phyloP scores from a whole-genome alignment of 2,329 filamentous ascomycete species.

The Rasamsonia emersonii region DNA sequence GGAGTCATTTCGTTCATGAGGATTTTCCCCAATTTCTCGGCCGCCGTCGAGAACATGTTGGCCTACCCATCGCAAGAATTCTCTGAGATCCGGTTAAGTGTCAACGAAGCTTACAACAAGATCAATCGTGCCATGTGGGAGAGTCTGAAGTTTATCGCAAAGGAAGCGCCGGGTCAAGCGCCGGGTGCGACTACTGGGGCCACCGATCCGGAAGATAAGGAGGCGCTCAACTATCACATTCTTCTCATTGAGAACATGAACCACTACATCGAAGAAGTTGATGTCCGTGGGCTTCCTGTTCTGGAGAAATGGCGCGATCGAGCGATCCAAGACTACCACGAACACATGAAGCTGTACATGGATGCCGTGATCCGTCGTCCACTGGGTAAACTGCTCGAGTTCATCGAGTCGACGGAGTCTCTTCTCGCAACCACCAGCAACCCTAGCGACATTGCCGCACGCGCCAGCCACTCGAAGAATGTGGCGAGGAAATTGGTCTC shows the following conservation, averaged over 20 bases:
- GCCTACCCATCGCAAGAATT: conserved; percentile 42
- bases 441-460: conserved; percentile 57
- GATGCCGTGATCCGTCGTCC: conserved; percentile 81
- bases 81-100: conserved; percentile 62
- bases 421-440: conserved; percentile 51
- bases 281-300: conserved; percentile 62
- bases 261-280: conserved; percentile 88
- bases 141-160: conserved; percentile 88
- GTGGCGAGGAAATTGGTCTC: conserved; percentile 81
- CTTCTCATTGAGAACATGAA: conserved; percentile 98
- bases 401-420: conserved; percentile 79
- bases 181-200: conserved; percentile 38
- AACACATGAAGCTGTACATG: conserved; percentile 83
- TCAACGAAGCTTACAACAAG: conserved; percentile 80
- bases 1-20: conserved; percentile 93
- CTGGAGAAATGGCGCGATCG: conserved; percentile 75
- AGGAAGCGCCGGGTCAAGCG: conserved; percentile 54
- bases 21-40: conserved; percentile 80
- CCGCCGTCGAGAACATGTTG: conserved; percentile 77
- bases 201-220: conserved; percentile 80
- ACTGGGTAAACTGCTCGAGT: conserved; percentile 82
- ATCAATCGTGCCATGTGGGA: conserved; percentile 96
- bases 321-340: conserved; percentile 67
- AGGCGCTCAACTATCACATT: conserved; percentile 94
- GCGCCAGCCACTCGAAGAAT: conserved; percentile 72